Percentiles rank a stretch among this genome's conserved stretches.
phyloP scores from a whole-genome alignment of 2,329 filamentous ascomycete genomes.

The Stagonosporopsis chrysanthemi region DNA sequence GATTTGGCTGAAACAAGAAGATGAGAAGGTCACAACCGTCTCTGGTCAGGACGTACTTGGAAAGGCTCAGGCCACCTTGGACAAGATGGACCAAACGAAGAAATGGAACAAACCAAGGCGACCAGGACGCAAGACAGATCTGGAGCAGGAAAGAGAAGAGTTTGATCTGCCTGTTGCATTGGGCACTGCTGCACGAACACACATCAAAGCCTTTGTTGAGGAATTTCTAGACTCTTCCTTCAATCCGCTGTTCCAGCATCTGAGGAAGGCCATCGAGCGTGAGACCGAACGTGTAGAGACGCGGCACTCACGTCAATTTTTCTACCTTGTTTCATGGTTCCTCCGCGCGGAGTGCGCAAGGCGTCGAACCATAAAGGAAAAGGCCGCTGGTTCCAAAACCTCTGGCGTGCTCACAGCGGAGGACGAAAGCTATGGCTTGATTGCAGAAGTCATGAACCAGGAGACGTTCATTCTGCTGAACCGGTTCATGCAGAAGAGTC shows the following conservation, averaged over 20 bases:
- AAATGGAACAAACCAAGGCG: conserved; percentile 83
- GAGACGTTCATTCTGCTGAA: conserved; percentile 93
- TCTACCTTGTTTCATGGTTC: conserved; percentile 94
- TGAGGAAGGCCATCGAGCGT: conserved; percentile 88
- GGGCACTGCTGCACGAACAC: conserved; percentile 74
- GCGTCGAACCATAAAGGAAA: conserved; percentile 63
- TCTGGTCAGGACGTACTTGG: conserved; percentile 87
- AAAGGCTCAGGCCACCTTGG: conserved; percentile 73
- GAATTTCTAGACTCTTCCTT: conserved; percentile 96
- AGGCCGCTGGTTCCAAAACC: conserved; percentile 58
- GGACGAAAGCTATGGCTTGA: conserved; percentile 80
- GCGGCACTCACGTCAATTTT: conserved; percentile 83
- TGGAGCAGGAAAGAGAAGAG: conserved; percentile 60
- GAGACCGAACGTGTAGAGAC: conserved; percentile 82
- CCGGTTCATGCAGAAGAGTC: conserved; percentile 77
- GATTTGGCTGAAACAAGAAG: conserved; percentile 92
- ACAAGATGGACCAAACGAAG: conserved; percentile 91
- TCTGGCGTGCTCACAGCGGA: conserved; percentile 54
- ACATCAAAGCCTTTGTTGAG: conserved; percentile 82
- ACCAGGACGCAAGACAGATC: conserved; percentile 50
- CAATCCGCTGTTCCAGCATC: conserved; percentile 82
- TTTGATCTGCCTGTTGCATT: conserved; percentile 77
- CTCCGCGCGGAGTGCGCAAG: conserved; percentile 82
- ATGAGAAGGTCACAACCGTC: conserved; percentile 83
- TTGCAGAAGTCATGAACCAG: conserved; percentile 90